These are phyloP conservation scores for Umbilicaria muhlenbergii DNA, from an alignment of 495 filamentous ascomycete genomes.

Conservation along the genomic window DNA sequence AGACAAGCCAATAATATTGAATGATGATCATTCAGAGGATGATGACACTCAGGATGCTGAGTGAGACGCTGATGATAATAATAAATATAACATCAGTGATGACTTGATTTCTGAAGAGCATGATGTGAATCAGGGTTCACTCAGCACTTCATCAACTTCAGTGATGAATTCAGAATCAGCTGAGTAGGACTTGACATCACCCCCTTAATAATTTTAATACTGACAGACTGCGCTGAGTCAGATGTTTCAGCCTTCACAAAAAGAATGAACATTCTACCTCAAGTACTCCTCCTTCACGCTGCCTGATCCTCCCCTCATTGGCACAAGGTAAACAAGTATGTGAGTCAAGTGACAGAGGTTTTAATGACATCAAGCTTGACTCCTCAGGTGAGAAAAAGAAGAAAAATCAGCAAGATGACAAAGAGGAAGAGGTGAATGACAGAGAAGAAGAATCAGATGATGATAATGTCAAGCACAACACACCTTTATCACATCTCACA, in stretches of 20 bases:
- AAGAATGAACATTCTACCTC: neutral
- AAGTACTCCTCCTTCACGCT: neutral
- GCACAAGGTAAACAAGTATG: too few species aligned
- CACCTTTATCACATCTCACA: neutral
- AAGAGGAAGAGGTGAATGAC: conserved; percentile 2
- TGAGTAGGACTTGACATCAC: neutral
- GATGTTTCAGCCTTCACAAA: neutral
- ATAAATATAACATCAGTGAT: neutral
- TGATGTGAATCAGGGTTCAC: neutral
- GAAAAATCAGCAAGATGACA: neutral
- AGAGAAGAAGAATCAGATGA: neutral
- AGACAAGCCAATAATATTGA: too few species aligned
- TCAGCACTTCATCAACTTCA: neutral
- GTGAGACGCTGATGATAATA: too few species aligned
- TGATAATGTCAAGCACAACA: neutral
- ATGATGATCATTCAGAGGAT: too few species aligned
- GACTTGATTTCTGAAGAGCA: neutral
- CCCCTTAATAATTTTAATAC: neutral
- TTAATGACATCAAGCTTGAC: conserved; percentile 1
- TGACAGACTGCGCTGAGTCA: conserved; percentile 2
- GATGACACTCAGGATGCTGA: too few species aligned
- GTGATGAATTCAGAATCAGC: neutral
- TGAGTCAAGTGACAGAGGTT: neutral
- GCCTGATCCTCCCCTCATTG: neutral
- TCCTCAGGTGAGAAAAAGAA: neutral